A percentile compares a stretch with the other conserved stretches of the same genome.
These are phyloP conservation scores for Penicillium sp. DNA, from an alignment of 2,329 filamentous ascomycete genomes.

Conservation along the genomic window DNA sequence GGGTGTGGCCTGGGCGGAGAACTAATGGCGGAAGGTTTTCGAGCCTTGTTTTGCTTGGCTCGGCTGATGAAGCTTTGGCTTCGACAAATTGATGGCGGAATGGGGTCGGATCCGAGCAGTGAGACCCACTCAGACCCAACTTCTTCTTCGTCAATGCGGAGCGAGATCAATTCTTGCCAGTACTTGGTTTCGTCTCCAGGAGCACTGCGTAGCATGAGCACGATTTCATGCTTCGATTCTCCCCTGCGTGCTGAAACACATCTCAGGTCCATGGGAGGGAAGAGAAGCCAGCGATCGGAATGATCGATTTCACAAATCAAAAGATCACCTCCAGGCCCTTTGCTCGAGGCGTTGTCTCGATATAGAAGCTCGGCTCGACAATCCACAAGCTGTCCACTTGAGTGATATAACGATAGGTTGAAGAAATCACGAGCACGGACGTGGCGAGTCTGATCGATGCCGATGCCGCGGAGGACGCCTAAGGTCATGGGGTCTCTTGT, in stretches of 20 bases:
- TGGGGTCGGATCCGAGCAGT: slow-evolving; percentile 68
- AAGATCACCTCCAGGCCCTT: slow-evolving; percentile 73
- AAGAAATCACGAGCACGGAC: slow-evolving; percentile 91
- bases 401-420: slow-evolving; percentile 78
- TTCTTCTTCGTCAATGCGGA: slow-evolving; percentile 72
- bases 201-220: slow-evolving; percentile 80
- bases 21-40: slow-evolving; percentile 22
- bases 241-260: slow-evolving; percentile 78
- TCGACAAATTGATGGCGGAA: slow-evolving; percentile 58
- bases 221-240: slow-evolving; percentile 67
- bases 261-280: slow-evolving; percentile 75
- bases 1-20: slow-evolving; percentile 39
- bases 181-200: slow-evolving; percentile 56
- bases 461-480: slow-evolving; percentile 65
- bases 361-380: slow-evolving; percentile 85
- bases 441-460: slow-evolving; percentile 72
- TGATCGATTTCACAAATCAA: slow-evolving; percentile 87
- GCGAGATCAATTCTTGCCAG: slow-evolving; percentile 82
- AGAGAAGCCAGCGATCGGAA: slow-evolving; percentile 76
- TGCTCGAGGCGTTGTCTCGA: slow-evolving; percentile 71
- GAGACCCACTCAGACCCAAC: slow-evolving; percentile 82
- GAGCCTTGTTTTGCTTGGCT: slow-evolving; percentile 37
- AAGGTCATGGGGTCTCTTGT: slow-evolving; percentile 77
- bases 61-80: slow-evolving; percentile 53
- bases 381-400: slow-evolving; percentile 82